A percentile compares a stretch with the other conserved stretches of the same genome.
Conservation (phyloP, 768 basidiomycete genomes). For the Mycena chlorophos region DNA sequence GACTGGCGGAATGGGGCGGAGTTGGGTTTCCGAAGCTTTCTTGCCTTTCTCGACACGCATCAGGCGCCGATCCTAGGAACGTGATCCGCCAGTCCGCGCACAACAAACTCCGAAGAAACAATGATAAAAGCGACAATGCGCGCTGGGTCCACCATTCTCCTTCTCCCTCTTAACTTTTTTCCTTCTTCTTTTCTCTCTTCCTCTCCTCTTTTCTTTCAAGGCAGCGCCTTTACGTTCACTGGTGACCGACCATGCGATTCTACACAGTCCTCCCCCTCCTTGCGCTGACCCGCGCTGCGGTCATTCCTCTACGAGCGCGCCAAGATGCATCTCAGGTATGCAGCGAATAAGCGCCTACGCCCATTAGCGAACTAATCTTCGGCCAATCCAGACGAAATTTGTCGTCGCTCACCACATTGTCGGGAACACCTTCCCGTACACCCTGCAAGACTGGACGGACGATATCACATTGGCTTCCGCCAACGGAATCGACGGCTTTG, state of each 20-base stretch:
- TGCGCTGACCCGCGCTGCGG: constrained; percentile 16
- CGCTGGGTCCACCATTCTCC: background rate
- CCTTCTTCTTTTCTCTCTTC: background rate
- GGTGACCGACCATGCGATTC: constrained; percentile 13
- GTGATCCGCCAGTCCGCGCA: too few species aligned
- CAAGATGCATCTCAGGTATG: too few species aligned
- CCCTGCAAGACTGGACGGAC: constrained; percentile 42
- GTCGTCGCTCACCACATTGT: constrained; percentile 64
- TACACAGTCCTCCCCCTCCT: constrained; percentile 16
- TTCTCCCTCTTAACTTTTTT: background rate
- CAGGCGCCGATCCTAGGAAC: too few species aligned
- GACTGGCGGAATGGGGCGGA: too few species aligned
- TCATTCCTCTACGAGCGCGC: constrained; percentile 18
- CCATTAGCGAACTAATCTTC: too few species aligned
- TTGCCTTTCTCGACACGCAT: too few species aligned
- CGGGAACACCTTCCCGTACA: constrained; percentile 70
- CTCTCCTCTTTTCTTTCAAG: constrained; percentile 1
- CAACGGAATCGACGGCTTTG: constrained; percentile 40
- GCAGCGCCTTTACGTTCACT: constrained; percentile 13
- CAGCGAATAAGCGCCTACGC: too few species aligned
- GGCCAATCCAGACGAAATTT: constrained; percentile 41
- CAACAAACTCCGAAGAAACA: too few species aligned
- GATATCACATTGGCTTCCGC: constrained; percentile 29
- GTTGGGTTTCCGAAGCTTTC: too few species aligned
- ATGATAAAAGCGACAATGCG: background rate